Conservation (phyloP, 106 monocot species). For the Dendrobium chrysotoxum region DNA sequence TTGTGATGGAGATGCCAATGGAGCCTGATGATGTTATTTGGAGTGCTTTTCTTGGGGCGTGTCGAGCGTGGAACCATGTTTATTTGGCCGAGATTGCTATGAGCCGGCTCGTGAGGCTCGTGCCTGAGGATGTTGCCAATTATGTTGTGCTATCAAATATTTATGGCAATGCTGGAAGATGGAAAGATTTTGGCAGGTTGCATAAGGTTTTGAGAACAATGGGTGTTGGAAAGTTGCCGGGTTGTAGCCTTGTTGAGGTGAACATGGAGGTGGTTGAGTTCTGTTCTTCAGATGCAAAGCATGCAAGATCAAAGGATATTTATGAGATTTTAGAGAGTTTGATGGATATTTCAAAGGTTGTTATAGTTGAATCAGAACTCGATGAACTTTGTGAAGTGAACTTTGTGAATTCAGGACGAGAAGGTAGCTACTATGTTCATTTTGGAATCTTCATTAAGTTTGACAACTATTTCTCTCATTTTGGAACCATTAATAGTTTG, state of each 20-base stretch:
- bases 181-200: constrained; percentile 15
- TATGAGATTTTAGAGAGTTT: constrained; percentile 24
- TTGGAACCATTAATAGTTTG: background rate
- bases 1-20: constrained; percentile 18
- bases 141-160: constrained; percentile 22
- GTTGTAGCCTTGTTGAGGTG: constrained; percentile 38
- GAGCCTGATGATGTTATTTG: constrained; percentile 25
- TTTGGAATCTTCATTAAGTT: background rate
- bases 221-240: background rate
- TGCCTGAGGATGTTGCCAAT: constrained; percentile 19
- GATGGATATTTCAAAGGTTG: constrained; percentile 6
- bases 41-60: constrained; percentile 14
- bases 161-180: constrained; percentile 12
- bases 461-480: background rate
- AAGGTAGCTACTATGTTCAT: background rate
- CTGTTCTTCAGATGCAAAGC: constrained; percentile 36
- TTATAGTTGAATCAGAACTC: background rate
- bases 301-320: constrained; percentile 25
- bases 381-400: background rate
- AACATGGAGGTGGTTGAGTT: constrained; percentile 28
- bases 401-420: background rate
- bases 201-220: constrained; percentile 15
- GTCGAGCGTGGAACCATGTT: background rate
- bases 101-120: constrained; percentile 12
- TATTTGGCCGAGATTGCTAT: constrained; percentile 17